Evolutionary conservation across 164 flowering plant genomes (phyloP), one percentile per base, ranked within the genome.

Genomic region (Hamamelis virginiana): DNA sequence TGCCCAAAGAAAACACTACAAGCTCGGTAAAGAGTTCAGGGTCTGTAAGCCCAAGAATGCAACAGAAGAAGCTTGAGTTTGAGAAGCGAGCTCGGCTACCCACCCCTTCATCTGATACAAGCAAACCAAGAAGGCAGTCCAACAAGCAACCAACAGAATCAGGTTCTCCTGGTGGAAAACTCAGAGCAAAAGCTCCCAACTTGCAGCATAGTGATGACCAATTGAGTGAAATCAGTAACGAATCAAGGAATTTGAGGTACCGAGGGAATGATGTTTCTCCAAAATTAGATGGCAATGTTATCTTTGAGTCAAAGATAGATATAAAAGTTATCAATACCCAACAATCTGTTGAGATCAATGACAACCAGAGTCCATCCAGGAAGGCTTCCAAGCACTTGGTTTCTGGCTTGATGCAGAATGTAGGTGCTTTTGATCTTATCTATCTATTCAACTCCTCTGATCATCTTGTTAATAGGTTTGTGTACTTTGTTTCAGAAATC

Each of bases 41-140:
- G 64, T 85, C 93, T 28, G 72, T 76, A 23, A 89, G 95, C 81
- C 94, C 93, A 26, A 86, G 92, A 77, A 43, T 85, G 79, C 91
- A 78, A 62, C 91, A 83, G 73, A 91, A 76, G 84, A 90, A 83
- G 75, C 77, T 76, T 16, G 95, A 91, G 79, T 22, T 78, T 72
- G 93, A 89, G 69, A 90, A 75, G 78, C 80, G 80, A 62, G 81
- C 88, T 59, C 83, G 85, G 10, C 86, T 84, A 16, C 87, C 86
- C 55, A 76, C 76, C 13, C 84, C 88, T 43, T 78, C 89, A 33
- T 76, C 92, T 60, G 95, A 92, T 77, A 70, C 73, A n/a, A 82
- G 67, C 78, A 90, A 80, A 69, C 62, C 82, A 10, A 81, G 87
- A 80, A 83, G 85, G 74, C 86, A 78, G 71, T 63, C 82, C 28